phyloP scores from a whole-genome alignment of 2,329 filamentous ascomycete genomes.

The Dactylellina sp. region DNA sequence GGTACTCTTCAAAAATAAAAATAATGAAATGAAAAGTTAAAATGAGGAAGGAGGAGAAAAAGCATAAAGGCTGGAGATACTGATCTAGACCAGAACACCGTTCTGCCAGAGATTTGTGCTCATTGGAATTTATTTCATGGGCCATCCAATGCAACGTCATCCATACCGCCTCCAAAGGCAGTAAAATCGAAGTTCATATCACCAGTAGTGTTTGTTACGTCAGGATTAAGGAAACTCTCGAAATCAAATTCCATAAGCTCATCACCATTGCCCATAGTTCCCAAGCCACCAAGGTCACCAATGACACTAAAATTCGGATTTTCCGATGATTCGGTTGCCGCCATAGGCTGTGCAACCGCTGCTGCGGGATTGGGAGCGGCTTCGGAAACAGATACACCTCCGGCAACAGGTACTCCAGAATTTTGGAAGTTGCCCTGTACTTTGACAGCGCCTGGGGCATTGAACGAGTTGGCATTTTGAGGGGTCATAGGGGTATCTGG shows the following conservation, averaged over 20 bases:
- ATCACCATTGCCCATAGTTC: conserved; percentile 23
- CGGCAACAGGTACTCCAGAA: conserved; percentile 26
- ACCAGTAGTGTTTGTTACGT: conserved; percentile 64
- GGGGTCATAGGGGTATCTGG: conserved; percentile 53
- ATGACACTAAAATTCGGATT: conserved; percentile 32
- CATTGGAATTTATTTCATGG: too few relatives aligned
- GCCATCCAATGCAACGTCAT: conserved; percentile 45
- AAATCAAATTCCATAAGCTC: conserved; percentile 69
- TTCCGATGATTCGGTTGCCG: conserved; percentile 38
- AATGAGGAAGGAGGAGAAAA: background rate
- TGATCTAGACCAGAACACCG: too few relatives aligned
- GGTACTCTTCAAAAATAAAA: conserved; percentile 23
- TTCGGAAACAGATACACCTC: conserved; percentile 23
- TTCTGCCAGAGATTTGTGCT: too few relatives aligned
- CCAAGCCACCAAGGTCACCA: conserved; percentile 28
- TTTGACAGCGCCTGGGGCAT: conserved; percentile 36
- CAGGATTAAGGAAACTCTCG: conserved; percentile 72
- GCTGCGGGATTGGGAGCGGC: conserved; percentile 35
- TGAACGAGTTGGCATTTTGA: conserved; percentile 40
- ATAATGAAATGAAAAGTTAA: conserved; percentile 9
- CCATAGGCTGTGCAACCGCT: conserved; percentile 36
- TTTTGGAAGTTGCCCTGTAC: conserved; percentile 46
- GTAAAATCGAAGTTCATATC: conserved; percentile 52
- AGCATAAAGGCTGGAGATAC: too few relatives aligned
- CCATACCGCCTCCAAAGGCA: conserved; percentile 41